Conservation (phyloP, 2,329 filamentous ascomycete species). For the Apiospora phragmitis region DNA sequence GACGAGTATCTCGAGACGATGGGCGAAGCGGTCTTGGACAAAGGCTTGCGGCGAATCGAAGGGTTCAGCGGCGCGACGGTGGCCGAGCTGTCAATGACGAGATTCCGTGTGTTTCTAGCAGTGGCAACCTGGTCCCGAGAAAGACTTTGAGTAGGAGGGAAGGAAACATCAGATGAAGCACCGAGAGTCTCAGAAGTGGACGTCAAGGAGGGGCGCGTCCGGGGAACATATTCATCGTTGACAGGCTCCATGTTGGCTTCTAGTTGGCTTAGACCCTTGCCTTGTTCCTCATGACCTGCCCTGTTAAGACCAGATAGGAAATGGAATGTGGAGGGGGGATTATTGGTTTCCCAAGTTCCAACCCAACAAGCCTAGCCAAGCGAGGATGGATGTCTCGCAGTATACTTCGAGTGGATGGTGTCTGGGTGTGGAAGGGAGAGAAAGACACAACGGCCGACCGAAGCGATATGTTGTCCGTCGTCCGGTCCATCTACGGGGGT, state of each 20-base stretch:
- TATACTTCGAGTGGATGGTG: slow-evolving; percentile 7
- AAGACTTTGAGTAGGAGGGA: slow-evolving; percentile 18
- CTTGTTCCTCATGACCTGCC: background rate
- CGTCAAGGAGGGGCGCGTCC: slow-evolving; percentile 10
- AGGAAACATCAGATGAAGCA: slow-evolving; percentile 38
- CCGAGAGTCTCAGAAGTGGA: slow-evolving; percentile 37
- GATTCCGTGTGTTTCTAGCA: slow-evolving; percentile 32
- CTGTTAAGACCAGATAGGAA: background rate
- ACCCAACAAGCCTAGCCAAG: slow-evolving; percentile 9
- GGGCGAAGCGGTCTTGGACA: slow-evolving; percentile 56
- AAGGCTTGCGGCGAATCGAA: slow-evolving; percentile 60
- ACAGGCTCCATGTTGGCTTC: slow-evolving; percentile 15
- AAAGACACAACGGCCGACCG: background rate
- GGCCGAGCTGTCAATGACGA: slow-evolving; percentile 26
- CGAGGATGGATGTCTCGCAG: slow-evolving; percentile 2
- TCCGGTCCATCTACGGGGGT: background rate
- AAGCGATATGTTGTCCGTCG: background rate
- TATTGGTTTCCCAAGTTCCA: slow-evolving; percentile 11
- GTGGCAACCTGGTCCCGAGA: slow-evolving; percentile 28
- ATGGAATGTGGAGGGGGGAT: slow-evolving; percentile 16
- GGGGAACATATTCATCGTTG: slow-evolving; percentile 5
- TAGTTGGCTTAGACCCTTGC: slow-evolving; percentile 12
- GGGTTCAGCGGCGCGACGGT: slow-evolving; percentile 21
- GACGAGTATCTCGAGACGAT: slow-evolving; percentile 51
- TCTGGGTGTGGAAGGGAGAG: background rate